Conservation (phyloP, 2,329 filamentous ascomycete species). For the Immersiporthe knoxdaviesiana region DNA sequence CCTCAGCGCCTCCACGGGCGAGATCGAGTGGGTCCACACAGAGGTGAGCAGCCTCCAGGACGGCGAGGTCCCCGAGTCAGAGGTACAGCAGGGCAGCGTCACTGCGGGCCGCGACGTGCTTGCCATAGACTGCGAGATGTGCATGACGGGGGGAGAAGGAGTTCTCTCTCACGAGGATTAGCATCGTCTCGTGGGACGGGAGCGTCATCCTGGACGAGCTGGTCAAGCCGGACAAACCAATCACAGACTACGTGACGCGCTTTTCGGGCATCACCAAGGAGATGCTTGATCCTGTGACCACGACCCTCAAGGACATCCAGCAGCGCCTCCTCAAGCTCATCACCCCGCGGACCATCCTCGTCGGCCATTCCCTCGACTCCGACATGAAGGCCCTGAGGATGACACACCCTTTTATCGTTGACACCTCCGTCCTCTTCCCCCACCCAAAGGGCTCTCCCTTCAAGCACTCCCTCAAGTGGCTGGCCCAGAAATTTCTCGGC, state of each 20-base stretch:
- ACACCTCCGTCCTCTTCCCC: conserved; percentile 87
- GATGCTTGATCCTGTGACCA: conserved; percentile 82
- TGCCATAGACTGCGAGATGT: conserved; percentile 97
- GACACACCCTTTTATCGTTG: conserved; percentile 90
- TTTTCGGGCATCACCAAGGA: conserved; percentile 91
- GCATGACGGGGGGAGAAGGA: conserved; percentile 79
- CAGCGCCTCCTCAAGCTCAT: conserved; percentile 72
- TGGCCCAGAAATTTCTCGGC: conserved; percentile 81
- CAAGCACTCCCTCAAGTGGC: conserved; percentile 88
- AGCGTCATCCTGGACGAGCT: conserved; percentile 83
- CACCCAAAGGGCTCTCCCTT: conserved; percentile 87
- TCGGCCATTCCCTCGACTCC: conserved; percentile 82
- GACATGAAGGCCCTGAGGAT: conserved; percentile 83
- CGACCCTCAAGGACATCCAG: conserved; percentile 83
- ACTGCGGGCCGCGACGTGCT: conserved; percentile 80
- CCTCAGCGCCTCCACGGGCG: conserved; percentile 54
- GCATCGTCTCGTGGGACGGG: conserved; percentile 84
- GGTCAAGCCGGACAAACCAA: conserved; percentile 86
- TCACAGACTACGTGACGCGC: conserved; percentile 88
- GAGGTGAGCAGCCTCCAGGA: conserved; percentile 68
- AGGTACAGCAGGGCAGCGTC: conserved; percentile 79
- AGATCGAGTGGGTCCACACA: conserved; percentile 84
- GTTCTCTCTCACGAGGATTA: conserved; percentile 86
- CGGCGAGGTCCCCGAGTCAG: conserved; percentile 66
- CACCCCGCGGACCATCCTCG: conserved; percentile 70